A percentile compares a stretch with the other conserved stretches of the same genome.
Evolutionary conservation across 257 asterid species (phyloP).

Genomic region (Echium plantagineum): DNA sequence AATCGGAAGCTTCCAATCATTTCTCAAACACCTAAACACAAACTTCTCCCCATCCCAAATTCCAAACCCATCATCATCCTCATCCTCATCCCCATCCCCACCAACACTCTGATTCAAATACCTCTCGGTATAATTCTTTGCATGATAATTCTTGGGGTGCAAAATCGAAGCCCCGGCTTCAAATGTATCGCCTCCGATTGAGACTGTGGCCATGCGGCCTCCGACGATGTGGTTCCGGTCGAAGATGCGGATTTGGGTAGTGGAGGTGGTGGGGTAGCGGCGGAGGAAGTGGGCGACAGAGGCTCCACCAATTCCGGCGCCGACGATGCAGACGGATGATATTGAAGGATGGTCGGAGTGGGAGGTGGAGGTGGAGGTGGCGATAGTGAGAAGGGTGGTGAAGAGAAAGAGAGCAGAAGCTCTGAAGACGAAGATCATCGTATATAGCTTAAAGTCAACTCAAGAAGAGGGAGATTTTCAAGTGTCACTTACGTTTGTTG

Average conservation of each 20-base stretch:
- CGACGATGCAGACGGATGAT: conserved; percentile 65
- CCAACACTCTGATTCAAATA: conserved; percentile 36
- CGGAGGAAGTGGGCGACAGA: conserved; percentile 96
- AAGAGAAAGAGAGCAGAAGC: no score
- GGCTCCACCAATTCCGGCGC: conserved; percentile 96
- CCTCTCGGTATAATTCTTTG: conserved; percentile 33
- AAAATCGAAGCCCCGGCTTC: conserved; percentile 94
- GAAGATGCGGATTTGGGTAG: conserved; percentile 35
- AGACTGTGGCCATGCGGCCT: conserved; percentile 90
- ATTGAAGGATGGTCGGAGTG: no score
- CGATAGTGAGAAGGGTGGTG: no score
- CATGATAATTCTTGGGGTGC: conserved; percentile 86
- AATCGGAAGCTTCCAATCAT: no score
- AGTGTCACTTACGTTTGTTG: no score
- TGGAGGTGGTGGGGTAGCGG: conserved; percentile 32
- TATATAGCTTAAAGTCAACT: no score
- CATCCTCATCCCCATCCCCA: conserved; percentile 19
- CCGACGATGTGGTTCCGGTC: conserved; percentile 66
- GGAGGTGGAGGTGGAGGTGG: no score
- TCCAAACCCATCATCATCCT: conserved; percentile 45
- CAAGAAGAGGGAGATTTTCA: no score
- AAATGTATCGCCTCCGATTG: conserved; percentile 64
- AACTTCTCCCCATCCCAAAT: conserved; percentile 72
- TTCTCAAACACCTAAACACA: conserved; percentile 42
- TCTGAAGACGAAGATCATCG: no score